Evolutionary conservation across 306 rosid genomes (phyloP).

Genomic region (Cucumis sativus): DNA sequence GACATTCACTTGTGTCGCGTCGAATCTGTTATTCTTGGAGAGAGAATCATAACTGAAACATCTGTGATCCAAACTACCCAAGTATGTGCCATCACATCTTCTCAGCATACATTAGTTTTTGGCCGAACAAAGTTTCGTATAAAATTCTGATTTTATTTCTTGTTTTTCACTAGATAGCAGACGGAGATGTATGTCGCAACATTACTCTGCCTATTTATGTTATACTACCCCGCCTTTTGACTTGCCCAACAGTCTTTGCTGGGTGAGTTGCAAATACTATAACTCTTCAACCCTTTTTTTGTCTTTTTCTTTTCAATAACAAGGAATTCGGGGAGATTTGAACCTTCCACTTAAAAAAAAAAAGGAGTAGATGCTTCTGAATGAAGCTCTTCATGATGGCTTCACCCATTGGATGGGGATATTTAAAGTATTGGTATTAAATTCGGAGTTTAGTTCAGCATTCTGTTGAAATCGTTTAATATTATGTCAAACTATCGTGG

Average conservation of each 20-base stretch:
- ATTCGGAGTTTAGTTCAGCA: background rate
- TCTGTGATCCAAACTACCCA: constrained; percentile 82
- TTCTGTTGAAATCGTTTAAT: background rate
- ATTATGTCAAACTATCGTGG: background rate
- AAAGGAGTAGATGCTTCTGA: background rate
- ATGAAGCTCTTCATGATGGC: background rate
- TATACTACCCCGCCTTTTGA: constrained; percentile 78
- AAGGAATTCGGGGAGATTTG: background rate
- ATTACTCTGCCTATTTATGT: constrained; percentile 64
- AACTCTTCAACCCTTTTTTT: background rate
- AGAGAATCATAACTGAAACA: constrained; percentile 66
- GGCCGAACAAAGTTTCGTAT: constrained; percentile 3
- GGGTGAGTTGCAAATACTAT: constrained; percentile 40
- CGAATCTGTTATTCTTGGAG: constrained; percentile 82
- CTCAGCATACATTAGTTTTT: background rate
- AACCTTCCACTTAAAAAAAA: background rate
- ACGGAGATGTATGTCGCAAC: constrained; percentile 64
- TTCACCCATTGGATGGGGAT: background rate
- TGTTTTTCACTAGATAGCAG: constrained; percentile 54
- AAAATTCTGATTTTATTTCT: background rate
- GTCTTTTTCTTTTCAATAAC: too few relatives aligned
- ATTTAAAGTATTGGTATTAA: background rate
- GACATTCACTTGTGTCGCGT: constrained; percentile 72
- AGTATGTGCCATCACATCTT: constrained; percentile 28
- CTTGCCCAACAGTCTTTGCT: constrained; percentile 76